Conservation (phyloP, 306 rosid genomes). For the Citrullus mucosospermus region DNA sequence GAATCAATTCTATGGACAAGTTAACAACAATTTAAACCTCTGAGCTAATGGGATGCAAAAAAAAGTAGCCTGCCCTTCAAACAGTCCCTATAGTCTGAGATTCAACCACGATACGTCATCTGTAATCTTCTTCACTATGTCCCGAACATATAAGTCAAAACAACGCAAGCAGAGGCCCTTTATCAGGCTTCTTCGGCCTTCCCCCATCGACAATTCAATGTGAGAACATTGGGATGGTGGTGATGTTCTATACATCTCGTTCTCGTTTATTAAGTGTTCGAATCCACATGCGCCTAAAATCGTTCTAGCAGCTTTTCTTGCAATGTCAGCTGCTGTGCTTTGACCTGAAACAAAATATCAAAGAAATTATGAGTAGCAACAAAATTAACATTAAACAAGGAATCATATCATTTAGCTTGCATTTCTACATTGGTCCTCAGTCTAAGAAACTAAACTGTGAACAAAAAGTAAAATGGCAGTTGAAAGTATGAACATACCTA, state of each 20-base stretch:
- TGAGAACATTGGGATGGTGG: conserved; percentile 60
- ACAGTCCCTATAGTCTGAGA: conserved; percentile 42
- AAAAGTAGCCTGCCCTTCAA: conserved; percentile 3
- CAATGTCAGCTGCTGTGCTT: conserved; percentile 34
- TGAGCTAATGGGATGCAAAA: conserved; percentile 15
- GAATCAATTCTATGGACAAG: conserved; percentile 52
- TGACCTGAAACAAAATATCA: conserved; percentile 33
- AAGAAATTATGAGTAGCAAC: not conserved
- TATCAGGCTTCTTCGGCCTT: conserved; percentile 43
- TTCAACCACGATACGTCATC: conserved; percentile 58
- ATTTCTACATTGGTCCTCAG: not conserved
- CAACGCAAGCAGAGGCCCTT: conserved; percentile 73
- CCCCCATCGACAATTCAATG: conserved; percentile 38
- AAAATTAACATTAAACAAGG: not conserved
- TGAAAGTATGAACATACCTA: conserved; percentile 31
- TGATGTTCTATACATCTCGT: conserved; percentile 35
- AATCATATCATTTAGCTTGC: not conserved
- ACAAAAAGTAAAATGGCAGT: not conserved
- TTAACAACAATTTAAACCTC: conserved; percentile 28
- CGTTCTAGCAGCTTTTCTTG: conserved; percentile 44
- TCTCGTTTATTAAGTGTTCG: conserved; percentile 45
- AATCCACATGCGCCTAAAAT: conserved; percentile 66
- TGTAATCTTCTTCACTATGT: conserved; percentile 54
- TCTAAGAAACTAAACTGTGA: not conserved
- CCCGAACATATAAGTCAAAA: conserved; percentile 57